Percentiles rank a stretch among this genome's conserved stretches.
Evolutionary conservation across 2,329 filamentous ascomycete species (phyloP).

Genomic region (Mollisia scopiformis): DNA sequence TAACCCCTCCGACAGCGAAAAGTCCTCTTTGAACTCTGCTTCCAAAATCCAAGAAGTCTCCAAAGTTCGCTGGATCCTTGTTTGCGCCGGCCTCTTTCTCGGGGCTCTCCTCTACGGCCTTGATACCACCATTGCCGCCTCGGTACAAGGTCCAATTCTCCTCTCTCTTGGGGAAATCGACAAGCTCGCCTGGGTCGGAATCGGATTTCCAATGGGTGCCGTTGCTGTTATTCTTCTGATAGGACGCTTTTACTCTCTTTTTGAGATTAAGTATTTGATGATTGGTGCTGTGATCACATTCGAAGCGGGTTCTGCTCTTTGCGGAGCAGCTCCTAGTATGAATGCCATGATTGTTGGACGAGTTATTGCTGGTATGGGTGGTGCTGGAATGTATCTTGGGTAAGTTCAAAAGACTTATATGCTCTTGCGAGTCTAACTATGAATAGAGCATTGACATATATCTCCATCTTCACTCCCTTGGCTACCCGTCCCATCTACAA

Average conservation of each 20-base stretch:
- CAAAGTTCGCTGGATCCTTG: constrained; percentile 1
- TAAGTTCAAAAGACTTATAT: background rate
- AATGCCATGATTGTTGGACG: constrained; percentile 50
- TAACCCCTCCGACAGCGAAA: background rate
- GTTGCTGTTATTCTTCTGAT: constrained; percentile 34
- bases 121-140: constrained; percentile 28
- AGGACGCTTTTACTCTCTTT: constrained; percentile 25
- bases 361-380: constrained; percentile 45
- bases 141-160: constrained; percentile 35
- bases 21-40: background rate
- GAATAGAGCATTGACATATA: constrained; percentile 19
- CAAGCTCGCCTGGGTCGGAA: constrained; percentile 36
- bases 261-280: constrained; percentile 32
- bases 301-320: constrained; percentile 33
- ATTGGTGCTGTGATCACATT: constrained; percentile 25
- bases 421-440: background rate
- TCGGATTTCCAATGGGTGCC: constrained; percentile 35
- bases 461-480: constrained; percentile 17
- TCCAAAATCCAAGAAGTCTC: background rate
- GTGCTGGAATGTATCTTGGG: constrained; percentile 46
- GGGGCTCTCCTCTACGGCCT: constrained; percentile 13
- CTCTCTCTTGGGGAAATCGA: constrained; percentile 33
- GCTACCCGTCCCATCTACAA: constrained; percentile 21
- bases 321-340: constrained; percentile 35
- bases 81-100: constrained; percentile 9